phyloP scores from a whole-genome alignment of 192 early-diverging fungal genomes.

The Dimargaris cristalligena region DNA sequence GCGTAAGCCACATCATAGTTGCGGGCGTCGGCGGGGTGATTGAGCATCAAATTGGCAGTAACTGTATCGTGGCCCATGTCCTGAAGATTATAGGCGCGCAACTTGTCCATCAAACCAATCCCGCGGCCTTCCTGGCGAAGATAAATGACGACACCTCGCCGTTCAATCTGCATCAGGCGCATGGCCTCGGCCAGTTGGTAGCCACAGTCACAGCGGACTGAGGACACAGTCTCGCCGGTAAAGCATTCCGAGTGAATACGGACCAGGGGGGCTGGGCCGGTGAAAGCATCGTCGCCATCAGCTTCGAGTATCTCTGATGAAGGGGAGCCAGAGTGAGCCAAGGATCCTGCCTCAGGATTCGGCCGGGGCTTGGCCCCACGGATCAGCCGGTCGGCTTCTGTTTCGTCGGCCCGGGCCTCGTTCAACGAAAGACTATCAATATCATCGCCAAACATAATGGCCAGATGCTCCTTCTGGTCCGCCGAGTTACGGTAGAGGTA shows the following conservation, averaged over 20 bases:
- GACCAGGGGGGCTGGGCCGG: constrained; percentile 43
- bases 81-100: constrained; percentile 93
- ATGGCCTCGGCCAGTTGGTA: constrained; percentile 88
- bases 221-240: constrained; percentile 86
- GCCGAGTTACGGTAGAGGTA: constrained; percentile 70
- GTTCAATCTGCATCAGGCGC: constrained; percentile 65
- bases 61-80: constrained; percentile 92
- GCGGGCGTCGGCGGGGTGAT: constrained; percentile 88
- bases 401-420: constrained; percentile 42
- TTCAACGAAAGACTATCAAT: constrained; percentile 55
- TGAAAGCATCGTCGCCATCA: constrained; percentile 22
- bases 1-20: constrained; percentile 76
- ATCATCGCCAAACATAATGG: constrained; percentile 81
- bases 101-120: constrained; percentile 85
- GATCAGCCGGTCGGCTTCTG: constrained; percentile 55
- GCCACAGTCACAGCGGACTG: constrained; percentile 85
- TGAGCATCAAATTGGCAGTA: constrained; percentile 73
- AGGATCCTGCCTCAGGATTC: no score
- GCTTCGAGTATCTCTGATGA: no score
- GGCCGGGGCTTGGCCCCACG: constrained; percentile 59
- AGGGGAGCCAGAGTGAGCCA: no score
- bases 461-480: constrained; percentile 86
- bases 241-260: constrained; percentile 96
- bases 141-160: constrained; percentile 87
- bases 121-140: constrained; percentile 91